Conservation (phyloP, 371 early-diverging fungal genomes). For the Mucor circinelloides region DNA sequence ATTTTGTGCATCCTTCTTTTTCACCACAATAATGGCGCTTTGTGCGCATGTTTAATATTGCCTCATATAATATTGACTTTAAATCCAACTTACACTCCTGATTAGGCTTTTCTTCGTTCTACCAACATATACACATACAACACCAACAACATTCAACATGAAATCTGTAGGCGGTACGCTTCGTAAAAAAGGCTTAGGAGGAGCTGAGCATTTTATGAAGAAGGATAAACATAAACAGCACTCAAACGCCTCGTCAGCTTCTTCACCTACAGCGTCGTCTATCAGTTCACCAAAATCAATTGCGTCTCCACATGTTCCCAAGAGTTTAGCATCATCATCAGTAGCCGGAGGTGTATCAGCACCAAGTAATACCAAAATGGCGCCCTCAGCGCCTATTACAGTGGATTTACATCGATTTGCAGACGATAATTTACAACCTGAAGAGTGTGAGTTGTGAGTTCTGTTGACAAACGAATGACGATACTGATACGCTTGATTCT, state of each 20-base stretch:
- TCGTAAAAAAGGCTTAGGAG: slow-evolving; percentile 23
- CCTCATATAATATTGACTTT: neutral
- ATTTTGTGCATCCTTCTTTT: too few species aligned
- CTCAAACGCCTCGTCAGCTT: neutral
- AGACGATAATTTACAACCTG: slow-evolving; percentile 46
- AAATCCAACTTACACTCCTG: neutral
- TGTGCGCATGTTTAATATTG: neutral
- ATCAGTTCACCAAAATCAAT: neutral
- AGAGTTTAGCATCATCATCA: neutral
- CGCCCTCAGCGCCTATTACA: slow-evolving; percentile 29
- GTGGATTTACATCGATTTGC: slow-evolving; percentile 53
- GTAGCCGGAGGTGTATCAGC: neutral
- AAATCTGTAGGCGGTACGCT: slow-evolving; percentile 23
- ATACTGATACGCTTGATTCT: neutral
- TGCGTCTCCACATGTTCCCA: neutral
- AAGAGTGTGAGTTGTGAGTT: slow-evolving; percentile 34
- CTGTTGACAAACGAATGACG: neutral
- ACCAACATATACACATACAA: neutral
- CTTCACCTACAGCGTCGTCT: slow-evolving; percentile 1
- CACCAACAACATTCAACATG: slow-evolving; percentile 1
- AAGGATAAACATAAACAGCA: slow-evolving; percentile 18
- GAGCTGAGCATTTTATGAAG: slow-evolving; percentile 21
- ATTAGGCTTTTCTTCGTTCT: neutral
- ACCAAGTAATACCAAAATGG: neutral
- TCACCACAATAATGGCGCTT: neutral